Base-by-base conservation (phyloP, 768 basidiomycete genomes). In the Mrakia hoshinonis region DNA sequence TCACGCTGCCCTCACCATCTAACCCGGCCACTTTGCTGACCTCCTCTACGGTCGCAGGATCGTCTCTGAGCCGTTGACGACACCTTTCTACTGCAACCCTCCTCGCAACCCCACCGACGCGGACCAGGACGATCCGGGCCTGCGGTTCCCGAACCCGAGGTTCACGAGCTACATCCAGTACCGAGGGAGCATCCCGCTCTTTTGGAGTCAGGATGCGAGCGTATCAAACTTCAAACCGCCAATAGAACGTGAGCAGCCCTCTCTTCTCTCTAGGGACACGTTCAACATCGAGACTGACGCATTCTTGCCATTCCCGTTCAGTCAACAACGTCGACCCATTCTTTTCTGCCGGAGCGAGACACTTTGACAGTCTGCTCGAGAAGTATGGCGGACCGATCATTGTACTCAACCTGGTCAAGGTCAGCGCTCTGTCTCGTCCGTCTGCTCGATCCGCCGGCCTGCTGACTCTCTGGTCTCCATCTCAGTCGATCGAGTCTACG, bases 131-230 rank as follows among this genome's bases (percentile, higher is more conserved):
- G 26, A 66, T 38, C 65, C 60, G 1, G 36, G 71, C 24, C 29
- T 72, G 4, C 72, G 73, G 26, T 69, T 69, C 34, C 58, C 62
- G 13, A 74, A 86, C 77, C 90, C 94, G 0, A 88, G 90, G 67
- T 97, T 91, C 77, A 96, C 96, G 0, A 92, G 91, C 73, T 97
- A 92, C 78, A 92, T 98, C 3, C 95, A 98, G 81, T 69, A 90
- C 87, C 75, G 6, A 80, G 54, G 20, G 60, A 52, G 91, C 73
- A 97, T 99, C 46, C 96, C 96, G 0, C 83, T 98, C 3, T 93
- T 89, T 77, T 99, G 96, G 96, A 90, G 90, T 15, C 95, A 99
- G 78, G 96, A 98, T 73, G 87, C 86, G 1, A 91, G 85, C 55
- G 87, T 87, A 67, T 92, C 95, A 86, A 88, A 83, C n/a, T 90